These are phyloP conservation scores for Ormosia semicastrata DNA, from an alignment of 306 rosid genomes.

Conservation along the genomic window DNA sequence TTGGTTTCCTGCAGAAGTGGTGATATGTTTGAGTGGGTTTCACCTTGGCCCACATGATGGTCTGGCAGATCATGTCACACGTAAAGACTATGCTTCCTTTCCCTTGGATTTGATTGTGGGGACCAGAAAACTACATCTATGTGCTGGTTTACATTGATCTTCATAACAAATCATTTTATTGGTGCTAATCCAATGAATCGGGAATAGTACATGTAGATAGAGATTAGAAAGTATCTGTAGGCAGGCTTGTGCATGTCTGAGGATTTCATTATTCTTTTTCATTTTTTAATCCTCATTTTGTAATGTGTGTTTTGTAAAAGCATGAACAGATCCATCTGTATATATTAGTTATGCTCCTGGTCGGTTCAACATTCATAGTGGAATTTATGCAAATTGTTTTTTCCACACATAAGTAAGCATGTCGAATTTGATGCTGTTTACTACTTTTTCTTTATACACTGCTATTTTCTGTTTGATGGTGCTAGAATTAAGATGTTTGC, in stretches of 20 bases:
- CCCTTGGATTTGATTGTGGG: slow-evolving; percentile 22
- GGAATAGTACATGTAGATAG: slow-evolving; percentile 46
- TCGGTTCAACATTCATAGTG: slow-evolving; percentile 36
- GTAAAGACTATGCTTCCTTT: slow-evolving; percentile 21
- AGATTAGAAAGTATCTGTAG: slow-evolving; percentile 38
- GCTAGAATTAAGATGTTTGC: neutral
- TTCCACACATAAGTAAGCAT: neutral
- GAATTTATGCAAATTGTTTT: slow-evolving; percentile 19
- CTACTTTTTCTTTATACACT: neutral
- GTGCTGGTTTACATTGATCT: slow-evolving; percentile 21
- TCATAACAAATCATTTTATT: neutral
- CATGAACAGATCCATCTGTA: slow-evolving; percentile 31
- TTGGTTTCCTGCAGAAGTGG: slow-evolving; percentile 32
- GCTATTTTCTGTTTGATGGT: neutral
- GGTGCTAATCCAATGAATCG: slow-evolving; percentile 29
- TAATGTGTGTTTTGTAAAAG: slow-evolving; percentile 27
- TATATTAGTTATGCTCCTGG: slow-evolving; percentile 21
- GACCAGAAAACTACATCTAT: slow-evolving; percentile 10
- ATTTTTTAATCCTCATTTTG: slow-evolving; percentile 26
- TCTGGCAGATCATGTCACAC: slow-evolving; percentile 12
- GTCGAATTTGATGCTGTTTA: neutral
- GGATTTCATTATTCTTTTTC: slow-evolving; percentile 39
- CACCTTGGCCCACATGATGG: neutral
- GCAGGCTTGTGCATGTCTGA: slow-evolving; percentile 44
- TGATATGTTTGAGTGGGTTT: slow-evolving; percentile 1